phyloP scores from a whole-genome alignment of 805 yeast species.

The Kuraishia ogatae region DNA sequence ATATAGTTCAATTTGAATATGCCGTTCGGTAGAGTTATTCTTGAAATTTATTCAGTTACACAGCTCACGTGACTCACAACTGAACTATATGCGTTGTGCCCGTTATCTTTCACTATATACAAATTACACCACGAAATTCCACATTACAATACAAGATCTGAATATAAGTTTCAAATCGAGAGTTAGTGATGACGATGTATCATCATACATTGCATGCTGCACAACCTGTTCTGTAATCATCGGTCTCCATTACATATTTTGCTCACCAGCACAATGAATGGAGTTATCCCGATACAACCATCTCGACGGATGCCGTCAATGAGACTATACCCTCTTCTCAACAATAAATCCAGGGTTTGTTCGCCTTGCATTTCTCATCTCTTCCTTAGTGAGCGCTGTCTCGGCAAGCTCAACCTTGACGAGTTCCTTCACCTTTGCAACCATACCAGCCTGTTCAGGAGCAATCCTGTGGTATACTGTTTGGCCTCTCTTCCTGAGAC shows the following conservation, averaged over 20 bases:
- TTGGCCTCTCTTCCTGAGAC: constrained; percentile 67
- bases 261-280: no score
- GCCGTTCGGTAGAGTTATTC: neutral
- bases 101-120: neutral
- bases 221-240: neutral
- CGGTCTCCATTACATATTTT: no score
- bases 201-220: neutral
- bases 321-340: constrained; percentile 17
- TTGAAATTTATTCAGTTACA: no score
- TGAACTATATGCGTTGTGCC: neutral
- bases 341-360: constrained; percentile 57
- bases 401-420: constrained; percentile 73
- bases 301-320: no score
- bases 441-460: constrained; percentile 79
- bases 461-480: constrained; percentile 64
- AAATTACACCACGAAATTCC: neutral
- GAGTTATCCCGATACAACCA: no score
- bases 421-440: constrained; percentile 76
- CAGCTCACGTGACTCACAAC: neutral
- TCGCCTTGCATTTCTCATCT: constrained; percentile 49
- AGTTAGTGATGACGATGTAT: no score
- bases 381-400: constrained; percentile 35
- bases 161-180: no score
- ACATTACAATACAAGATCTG: no score
- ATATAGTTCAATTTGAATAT: no score